phyloP scores from a whole-genome alignment of 768 basidiomycete species.

The Podaxis mareebaensis region DNA sequence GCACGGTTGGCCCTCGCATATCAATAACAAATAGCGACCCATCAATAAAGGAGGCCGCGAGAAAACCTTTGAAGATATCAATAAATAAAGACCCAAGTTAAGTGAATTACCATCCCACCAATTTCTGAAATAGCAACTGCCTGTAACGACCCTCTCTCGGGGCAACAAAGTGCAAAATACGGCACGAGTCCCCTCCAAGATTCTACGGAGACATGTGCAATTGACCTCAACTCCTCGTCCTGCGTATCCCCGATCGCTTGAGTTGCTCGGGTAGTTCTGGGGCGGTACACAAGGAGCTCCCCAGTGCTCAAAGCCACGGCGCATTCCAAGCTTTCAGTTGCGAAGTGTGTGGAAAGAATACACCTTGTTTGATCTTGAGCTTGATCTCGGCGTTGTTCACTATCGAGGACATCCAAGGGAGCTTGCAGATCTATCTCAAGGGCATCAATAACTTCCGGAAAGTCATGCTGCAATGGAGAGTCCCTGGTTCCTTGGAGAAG shows the following conservation, averaged over 20 bases:
- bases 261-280: slow-evolving; percentile 20
- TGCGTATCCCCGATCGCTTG: slow-evolving; percentile 21
- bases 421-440: slow-evolving; percentile 59
- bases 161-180: slow-evolving; percentile 54
- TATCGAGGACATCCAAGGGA: slow-evolving; percentile 29
- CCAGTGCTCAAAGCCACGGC: slow-evolving; percentile 55
- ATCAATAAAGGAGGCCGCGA: slow-evolving; percentile 68
- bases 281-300: slow-evolving; percentile 54
- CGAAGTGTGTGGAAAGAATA: slow-evolving; percentile 49
- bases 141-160: slow-evolving; percentile 38
- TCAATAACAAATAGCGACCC: slow-evolving; percentile 67
- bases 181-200: slow-evolving; percentile 54
- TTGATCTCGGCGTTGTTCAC: not conserved
- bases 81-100: not conserved
- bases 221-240: slow-evolving; percentile 53
- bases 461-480: slow-evolving; percentile 57
- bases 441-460: slow-evolving; percentile 62
- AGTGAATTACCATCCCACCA: slow-evolving; percentile 44
- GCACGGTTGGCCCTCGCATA: slow-evolving; percentile 70
- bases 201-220: slow-evolving; percentile 48
- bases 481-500: slow-evolving; percentile 43
- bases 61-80: slow-evolving; percentile 56
- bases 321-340: slow-evolving; percentile 58
- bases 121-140: slow-evolving; percentile 70
- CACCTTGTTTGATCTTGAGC: slow-evolving; percentile 13